phyloP scores from a whole-genome alignment of 305 asterid species.

The Solanum hybrid region DNA sequence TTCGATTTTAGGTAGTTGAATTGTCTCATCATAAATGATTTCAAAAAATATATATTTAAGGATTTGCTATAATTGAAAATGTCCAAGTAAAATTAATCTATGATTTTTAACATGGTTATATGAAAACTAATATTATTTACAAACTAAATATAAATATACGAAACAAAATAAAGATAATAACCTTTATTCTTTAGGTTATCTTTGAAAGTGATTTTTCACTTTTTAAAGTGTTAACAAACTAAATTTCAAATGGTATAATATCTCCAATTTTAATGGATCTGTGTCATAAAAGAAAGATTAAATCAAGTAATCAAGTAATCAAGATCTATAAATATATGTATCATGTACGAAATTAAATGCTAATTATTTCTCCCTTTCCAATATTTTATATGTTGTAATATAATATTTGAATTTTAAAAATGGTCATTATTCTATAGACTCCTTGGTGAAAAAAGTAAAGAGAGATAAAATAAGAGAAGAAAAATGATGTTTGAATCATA shows the following conservation, averaged over 20 bases:
- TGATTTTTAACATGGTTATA: not conserved
- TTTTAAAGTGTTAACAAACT: no score
- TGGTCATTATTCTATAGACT: not conserved
- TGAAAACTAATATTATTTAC: not conserved
- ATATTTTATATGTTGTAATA: not conserved
- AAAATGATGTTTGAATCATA: not conserved
- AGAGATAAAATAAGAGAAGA: not conserved
- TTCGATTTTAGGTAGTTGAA: not conserved
- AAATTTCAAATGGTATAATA: no score
- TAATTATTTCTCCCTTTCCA: not conserved
- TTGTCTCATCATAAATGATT: not conserved
- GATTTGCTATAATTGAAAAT: no score
- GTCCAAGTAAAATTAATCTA: not conserved
- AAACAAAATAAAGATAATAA: no score
- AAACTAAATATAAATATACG: no score
- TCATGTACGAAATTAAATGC: not conserved
- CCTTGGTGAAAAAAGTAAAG: not conserved
- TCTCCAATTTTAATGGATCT: no score
- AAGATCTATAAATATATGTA: no score
- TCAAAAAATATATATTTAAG: no score
- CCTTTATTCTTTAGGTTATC: not conserved
- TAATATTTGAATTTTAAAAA: not conserved
- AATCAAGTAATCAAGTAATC: not conserved
- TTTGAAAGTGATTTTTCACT: no score
- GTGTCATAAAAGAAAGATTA: not conserved